A percentile compares a stretch with the other conserved stretches of the same genome.
These are phyloP conservation scores for Carex arenaria DNA, from an alignment of 202 grass and related monocot genomes.

Conservation along the genomic window DNA sequence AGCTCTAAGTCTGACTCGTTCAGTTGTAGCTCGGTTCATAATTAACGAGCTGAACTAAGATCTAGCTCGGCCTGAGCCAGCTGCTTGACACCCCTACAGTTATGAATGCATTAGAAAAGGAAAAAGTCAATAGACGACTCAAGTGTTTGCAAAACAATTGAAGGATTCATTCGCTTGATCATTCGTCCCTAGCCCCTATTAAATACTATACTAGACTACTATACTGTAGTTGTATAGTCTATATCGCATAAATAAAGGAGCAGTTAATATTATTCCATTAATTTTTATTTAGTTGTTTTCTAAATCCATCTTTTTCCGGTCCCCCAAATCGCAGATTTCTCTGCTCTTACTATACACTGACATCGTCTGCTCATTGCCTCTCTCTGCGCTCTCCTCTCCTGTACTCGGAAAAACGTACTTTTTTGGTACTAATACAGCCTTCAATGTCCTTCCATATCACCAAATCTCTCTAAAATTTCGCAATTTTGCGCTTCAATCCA, in stretches of 20 bases:
- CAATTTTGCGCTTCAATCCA: constrained; percentile 8
- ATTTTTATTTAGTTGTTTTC: neutral
- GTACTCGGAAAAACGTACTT: neutral
- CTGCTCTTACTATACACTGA: constrained; percentile 19
- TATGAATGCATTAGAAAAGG: too few species aligned
- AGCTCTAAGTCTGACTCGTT: too few species aligned
- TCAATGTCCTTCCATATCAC: neutral
- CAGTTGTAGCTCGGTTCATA: too few species aligned
- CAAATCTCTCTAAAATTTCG: neutral
- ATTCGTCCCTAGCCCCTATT: too few species aligned
- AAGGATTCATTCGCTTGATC: neutral
- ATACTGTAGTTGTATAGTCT: neutral
- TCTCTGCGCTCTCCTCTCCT: constrained; percentile 2
- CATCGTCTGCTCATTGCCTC: neutral
- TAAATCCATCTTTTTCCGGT: neutral
- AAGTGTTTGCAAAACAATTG: too few species aligned
- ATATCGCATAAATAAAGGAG: neutral
- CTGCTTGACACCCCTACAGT: too few species aligned
- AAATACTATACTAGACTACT: neutral
- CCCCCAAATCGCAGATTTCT: constrained; percentile 19
- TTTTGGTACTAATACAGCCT: neutral
- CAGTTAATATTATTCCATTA: neutral
- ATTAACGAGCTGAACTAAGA: too few species aligned
- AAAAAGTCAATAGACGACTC: too few species aligned
- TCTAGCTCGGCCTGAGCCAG: too few species aligned